Evolutionary conservation across 2,329 filamentous ascomycete species (phyloP).

Genomic region (Fusarium buxicola): DNA sequence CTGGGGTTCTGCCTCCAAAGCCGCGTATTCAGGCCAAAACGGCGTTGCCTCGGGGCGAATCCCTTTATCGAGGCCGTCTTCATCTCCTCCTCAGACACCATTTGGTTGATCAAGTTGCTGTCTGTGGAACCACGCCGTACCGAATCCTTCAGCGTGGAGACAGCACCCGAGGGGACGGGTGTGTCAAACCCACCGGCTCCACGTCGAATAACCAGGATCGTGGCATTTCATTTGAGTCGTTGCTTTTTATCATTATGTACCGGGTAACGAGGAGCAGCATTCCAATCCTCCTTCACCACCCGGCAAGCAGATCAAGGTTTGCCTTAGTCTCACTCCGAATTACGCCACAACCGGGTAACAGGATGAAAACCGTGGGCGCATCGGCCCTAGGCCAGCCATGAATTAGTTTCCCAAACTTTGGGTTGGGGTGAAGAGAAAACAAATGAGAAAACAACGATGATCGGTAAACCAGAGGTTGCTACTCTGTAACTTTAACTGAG

Average conservation of each 20-base stretch:
- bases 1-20: constrained; percentile 13
- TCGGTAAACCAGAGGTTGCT: constrained; percentile 1
- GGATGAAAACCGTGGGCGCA: constrained; percentile 24
- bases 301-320: constrained; percentile 25
- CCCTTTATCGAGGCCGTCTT: constrained; percentile 13
- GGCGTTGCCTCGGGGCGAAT: constrained; percentile 36
- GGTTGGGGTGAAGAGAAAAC: constrained; percentile 27
- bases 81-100: constrained; percentile 11
- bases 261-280: constrained; percentile 22
- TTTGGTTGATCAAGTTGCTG: constrained; percentile 16
- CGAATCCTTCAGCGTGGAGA: constrained; percentile 33
- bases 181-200: constrained; percentile 27
- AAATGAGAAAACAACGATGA: constrained; percentile 34
- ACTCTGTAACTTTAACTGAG: background rate
- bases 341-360: constrained; percentile 32
- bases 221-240: constrained; percentile 26
- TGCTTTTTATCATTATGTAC: constrained; percentile 35
- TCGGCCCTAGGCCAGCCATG: constrained; percentile 26
- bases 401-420: constrained; percentile 25
- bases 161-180: constrained; percentile 14
- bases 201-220: constrained; percentile 24
- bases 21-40: constrained; percentile 8
- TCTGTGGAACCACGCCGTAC: constrained; percentile 28
- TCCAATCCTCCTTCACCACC: constrained; percentile 16
- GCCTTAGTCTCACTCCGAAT: constrained; percentile 26